A percentile compares a stretch with the other conserved stretches of the same genome.
Evolutionary conservation across 768 basidiomycete species (phyloP).

Genomic region (Erythrobasidium yunnanense): DNA sequence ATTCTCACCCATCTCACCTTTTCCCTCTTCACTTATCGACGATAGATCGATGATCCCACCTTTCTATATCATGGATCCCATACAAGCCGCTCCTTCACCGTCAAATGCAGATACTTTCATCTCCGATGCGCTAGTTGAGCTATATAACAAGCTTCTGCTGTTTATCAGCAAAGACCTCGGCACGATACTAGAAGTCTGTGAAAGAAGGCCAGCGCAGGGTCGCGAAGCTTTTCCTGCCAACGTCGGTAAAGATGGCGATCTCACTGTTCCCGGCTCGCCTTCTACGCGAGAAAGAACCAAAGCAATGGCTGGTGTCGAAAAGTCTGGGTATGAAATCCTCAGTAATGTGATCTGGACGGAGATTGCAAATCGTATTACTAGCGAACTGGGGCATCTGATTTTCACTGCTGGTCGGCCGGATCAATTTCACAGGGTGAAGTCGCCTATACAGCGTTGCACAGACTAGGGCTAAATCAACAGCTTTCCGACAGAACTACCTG

Average conservation of each 20-base stretch:
- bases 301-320: conserved; percentile 35
- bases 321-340: conserved; percentile 63
- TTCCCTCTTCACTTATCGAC: not conserved
- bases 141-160: conserved; percentile 71
- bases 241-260: not conserved
- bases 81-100: not conserved
- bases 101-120: conserved; percentile 16
- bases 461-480: not conserved
- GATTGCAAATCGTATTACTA: conserved; percentile 64
- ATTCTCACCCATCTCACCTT: not conserved
- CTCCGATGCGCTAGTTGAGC: conserved; percentile 56
- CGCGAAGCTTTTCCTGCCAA: not conserved
- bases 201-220: conserved; percentile 47
- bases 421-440: conserved; percentile 70
- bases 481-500: conserved; percentile 58
- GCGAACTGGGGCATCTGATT: conserved; percentile 66
- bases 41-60: conserved; percentile 4
- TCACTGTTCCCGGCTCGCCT: not conserved
- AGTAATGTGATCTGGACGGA: conserved; percentile 83
- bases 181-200: conserved; percentile 64
- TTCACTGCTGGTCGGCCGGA: conserved; percentile 88
- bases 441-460: not conserved
- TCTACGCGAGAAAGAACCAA: conserved; percentile 11
- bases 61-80: conserved; percentile 11
- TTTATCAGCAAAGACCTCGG: conserved; percentile 68